Evolutionary conservation across 164 flowering plant species (phyloP), one percentile per base, ranked within the genome.

Genomic region (Macadamia integrifolia): DNA sequence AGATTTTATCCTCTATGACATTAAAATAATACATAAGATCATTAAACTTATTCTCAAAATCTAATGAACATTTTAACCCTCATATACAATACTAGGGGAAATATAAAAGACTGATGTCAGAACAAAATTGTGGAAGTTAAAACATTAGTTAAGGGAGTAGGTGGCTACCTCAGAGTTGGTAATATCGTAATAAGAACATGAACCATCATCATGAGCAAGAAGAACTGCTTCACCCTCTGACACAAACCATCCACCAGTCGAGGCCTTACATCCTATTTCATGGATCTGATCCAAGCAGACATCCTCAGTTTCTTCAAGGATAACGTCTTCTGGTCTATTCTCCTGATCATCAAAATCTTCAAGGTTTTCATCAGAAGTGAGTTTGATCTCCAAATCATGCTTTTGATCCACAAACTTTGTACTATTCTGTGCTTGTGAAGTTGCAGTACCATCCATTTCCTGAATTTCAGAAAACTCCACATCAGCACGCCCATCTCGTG

Each of bases 221-320:
- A 94, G 87, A 70, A 84, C 92, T 1, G 97, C 80, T 74, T 92
- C 97, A 56, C 99, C 99, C 67, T 94, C 98, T 2, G 90, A 85
- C 30, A 89, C 93, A 81, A 94, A 89, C 99, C 99, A 95, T 68
- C 99, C 99, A 43, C 90, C 98, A 1, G 98, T 90, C 3, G 99
- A 69, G 58, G 77, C 70, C 80, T 90, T 92, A 69, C 65, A 11
- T 6, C 99, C 99, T 55, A 95, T 84, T 67, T 88, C 87, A 74
- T 80, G 78, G 62, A 88, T 60, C 72, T 83, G 85, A 69, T 82
- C 74, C 40, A 71, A 55, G 48, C 60, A 40, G 56, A 69, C 58
- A 28, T 92, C 89, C 65, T 89, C 96, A 44, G 56, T 61, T 55
- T 83, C 91, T 60, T 88, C 95, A 17, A 66, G 77, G 43, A 77